Evolutionary conservation across 2,329 filamentous ascomycete genomes (phyloP), one percentile per base, ranked within the genome.

Genomic region (Fusarium sororula): DNA sequence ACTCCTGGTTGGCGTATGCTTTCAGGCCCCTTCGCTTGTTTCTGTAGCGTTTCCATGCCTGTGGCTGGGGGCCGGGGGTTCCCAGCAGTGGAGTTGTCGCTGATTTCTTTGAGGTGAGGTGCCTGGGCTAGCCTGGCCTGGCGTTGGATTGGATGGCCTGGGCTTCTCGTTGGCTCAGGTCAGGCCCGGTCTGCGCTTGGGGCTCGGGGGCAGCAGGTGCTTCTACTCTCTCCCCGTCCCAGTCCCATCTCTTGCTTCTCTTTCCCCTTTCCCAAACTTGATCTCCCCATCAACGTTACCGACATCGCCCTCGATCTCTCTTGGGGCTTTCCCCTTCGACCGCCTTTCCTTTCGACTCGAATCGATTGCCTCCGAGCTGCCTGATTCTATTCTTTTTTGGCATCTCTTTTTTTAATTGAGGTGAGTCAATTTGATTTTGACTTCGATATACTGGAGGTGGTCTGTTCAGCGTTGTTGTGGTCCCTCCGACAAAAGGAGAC

Each of bases 181-280:
- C 56, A 58, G 55, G 35, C 28, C 51, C 37, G 38, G 38, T 38
- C 59, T 20, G 24, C 51, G 35, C 35, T 55, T 54, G 38, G 59
- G 58, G 37, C 38, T 47, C 47, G 63, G 70, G 67, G 66, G 51
- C 66, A 66, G 51, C 66, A 66, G 59, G 50, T 59, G 60, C 42
- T 56, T 54, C 59, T 65, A 56, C 51, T 63, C 58, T 63, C 57
- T 73, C 71, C 63, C 63, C 66, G 54, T 66, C 60, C 63, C 65
- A 26, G 63, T 67, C 65, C 51, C 58, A 39, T 61, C 48, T 64
- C 42, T 50, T 68, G 63, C 65, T 68, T 68, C 65, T 58, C 68
- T 75, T 74, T 75, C 69, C 75, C 76, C 75, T 71, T 78, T 78
- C 68, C 73, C 50, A 74, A 74, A 70, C 76, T 70, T 70, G 68